Evolutionary conservation across 768 basidiomycete genomes (phyloP).

Genomic region (Termitomyces sp.): DNA sequence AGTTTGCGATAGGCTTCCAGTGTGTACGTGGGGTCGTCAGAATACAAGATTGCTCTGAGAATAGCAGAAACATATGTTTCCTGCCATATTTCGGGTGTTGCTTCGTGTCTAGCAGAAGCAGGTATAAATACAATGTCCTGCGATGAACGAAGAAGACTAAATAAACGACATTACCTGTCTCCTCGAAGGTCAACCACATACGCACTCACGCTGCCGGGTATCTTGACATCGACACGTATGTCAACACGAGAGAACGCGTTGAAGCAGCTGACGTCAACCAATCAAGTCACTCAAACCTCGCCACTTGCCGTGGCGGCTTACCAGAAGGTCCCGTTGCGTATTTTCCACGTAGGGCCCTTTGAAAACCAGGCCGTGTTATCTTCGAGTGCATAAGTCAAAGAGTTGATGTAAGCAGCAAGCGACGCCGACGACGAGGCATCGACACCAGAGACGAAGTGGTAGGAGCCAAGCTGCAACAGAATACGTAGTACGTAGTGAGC

Average conservation of each 20-base stretch:
- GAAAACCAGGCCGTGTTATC: slow-evolving; percentile 91
- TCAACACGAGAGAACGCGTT: slow-evolving; percentile 98
- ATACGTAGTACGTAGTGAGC: too few species aligned
- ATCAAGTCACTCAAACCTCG: not conserved
- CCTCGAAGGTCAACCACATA: slow-evolving; percentile 93
- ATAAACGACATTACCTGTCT: slow-evolving; percentile 61
- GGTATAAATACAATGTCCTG: not conserved
- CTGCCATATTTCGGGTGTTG: slow-evolving; percentile 91
- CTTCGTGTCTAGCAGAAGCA: slow-evolving; percentile 60
- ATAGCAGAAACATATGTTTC: slow-evolving; percentile 95
- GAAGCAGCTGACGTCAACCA: slow-evolving; percentile 61
- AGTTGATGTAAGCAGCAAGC: slow-evolving; percentile 97
- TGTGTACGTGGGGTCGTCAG: slow-evolving; percentile 88
- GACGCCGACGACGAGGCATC: slow-evolving; percentile 98
- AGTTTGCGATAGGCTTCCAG: slow-evolving; percentile 93
- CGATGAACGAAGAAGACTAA: not conserved
- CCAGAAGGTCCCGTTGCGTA: slow-evolving; percentile 92
- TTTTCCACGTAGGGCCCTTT: slow-evolving; percentile 81
- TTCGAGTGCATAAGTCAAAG: slow-evolving; percentile 92
- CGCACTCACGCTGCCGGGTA: slow-evolving; percentile 93
- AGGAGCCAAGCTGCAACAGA: slow-evolving; percentile 73
- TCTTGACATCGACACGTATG: slow-evolving; percentile 95
- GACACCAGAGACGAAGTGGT: slow-evolving; percentile 97
- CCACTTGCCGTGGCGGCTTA: slow-evolving; percentile 26
- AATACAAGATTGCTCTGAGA: slow-evolving; percentile 88